Evolutionary conservation across 2,329 filamentous ascomycete genomes (phyloP), one percentile per base, ranked within the genome.

Genomic region (Colletotrichum musicola): DNA sequence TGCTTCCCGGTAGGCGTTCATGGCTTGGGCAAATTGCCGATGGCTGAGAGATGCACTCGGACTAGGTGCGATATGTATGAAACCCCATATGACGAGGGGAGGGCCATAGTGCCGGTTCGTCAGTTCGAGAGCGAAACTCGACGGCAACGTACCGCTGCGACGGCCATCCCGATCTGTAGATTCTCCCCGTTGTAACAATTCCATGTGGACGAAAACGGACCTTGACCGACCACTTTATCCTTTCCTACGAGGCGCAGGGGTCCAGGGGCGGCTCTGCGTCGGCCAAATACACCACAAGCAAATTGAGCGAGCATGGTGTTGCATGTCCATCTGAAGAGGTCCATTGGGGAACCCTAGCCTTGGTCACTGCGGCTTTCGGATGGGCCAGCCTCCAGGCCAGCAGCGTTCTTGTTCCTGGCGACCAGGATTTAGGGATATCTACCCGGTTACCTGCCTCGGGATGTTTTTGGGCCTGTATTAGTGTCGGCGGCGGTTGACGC

Each of bases 191-290:
- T 55, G 44, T 27, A 60, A 50, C n/a, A 25, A 68, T 50, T 35
- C 30, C 22, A 60, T 50, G 30, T 50, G 55, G 61, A 65, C 65
- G 35, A 65, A 65, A 65, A 60, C 65, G 55, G 65, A 65, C 16
- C 27, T 60, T 22, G 49, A 38, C 65, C 65, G 62, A 68, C 62
- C 49, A 56, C 55, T 56, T 9, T 38, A 65, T 65, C 42, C 65
- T 61, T 42, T 60, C 55, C 46, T 55, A 55, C 55, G 65, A 64
- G 35, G 55, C 30, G 47, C 65, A 68, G 44, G 65, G 65, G 35
- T 60, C 55, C 18, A 59, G 62, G 62, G 62, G 49, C 62, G 62
- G 65, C 55, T 56, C 55, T 56, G 50, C 14, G 54, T 54, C 61
- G 59, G 64, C 46, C 46, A 59, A 55, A 58, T 58, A 38, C 25